phyloP scores from a whole-genome alignment of 2,329 filamentous ascomycete genomes.

The Scorias spongiosa region DNA sequence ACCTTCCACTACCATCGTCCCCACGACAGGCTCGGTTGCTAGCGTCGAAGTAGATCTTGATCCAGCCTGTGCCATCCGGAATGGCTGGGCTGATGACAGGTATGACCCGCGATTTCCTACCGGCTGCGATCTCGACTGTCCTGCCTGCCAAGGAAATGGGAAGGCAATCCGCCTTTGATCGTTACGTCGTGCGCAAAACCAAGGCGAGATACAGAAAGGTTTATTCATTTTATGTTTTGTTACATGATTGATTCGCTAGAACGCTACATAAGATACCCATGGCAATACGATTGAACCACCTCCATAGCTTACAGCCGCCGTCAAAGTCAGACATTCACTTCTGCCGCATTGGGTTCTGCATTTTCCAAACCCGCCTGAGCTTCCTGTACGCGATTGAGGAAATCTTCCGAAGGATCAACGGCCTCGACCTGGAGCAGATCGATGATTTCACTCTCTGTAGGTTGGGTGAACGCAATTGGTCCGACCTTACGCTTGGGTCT shows the following conservation, averaged over 20 bases:
- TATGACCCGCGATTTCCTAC: not conserved
- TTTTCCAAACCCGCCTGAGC: not conserved
- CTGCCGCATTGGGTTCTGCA: not conserved
- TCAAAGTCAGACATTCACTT: not conserved
- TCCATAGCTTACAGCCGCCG: not conserved
- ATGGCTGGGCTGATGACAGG: not conserved
- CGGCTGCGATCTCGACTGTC: not conserved
- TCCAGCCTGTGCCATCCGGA: not conserved
- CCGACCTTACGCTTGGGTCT: slow-evolving; percentile 34
- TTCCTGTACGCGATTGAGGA: not conserved
- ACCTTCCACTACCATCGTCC: not conserved
- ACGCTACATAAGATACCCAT: not conserved
- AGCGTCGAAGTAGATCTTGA: not conserved
- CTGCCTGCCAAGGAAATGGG: not conserved
- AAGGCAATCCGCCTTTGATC: not conserved
- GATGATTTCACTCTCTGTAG: not conserved
- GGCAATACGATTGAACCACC: not conserved
- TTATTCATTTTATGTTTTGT: too few relatives aligned
- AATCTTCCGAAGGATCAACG: not conserved
- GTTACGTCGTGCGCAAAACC: not conserved
- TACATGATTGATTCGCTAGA: not conserved
- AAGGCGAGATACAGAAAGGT: too few relatives aligned
- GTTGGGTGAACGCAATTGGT: not conserved
- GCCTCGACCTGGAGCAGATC: not conserved
- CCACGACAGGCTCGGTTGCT: not conserved